These are phyloP conservation scores for Cornus florida DNA, from an alignment of 148 eudicot species.

Conservation along the genomic window DNA sequence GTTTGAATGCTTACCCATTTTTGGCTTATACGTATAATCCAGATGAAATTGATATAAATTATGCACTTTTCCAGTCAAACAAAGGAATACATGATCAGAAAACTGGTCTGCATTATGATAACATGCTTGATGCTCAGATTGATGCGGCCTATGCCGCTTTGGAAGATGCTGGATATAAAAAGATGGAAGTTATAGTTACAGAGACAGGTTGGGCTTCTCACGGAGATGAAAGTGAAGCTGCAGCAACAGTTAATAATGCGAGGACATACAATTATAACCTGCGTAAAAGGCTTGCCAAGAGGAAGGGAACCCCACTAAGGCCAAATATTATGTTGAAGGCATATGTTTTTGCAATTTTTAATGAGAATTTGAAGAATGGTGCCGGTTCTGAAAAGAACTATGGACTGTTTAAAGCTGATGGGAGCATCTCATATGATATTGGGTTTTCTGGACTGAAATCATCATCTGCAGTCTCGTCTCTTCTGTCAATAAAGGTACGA, in stretches of 20 bases:
- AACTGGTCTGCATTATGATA: constrained; percentile 61
- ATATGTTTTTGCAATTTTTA: constrained; percentile 63
- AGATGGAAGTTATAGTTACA: constrained; percentile 60
- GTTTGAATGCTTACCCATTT: constrained; percentile 75
- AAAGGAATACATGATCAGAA: constrained; percentile 50
- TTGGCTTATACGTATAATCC: constrained; percentile 60
- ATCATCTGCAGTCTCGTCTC: constrained; percentile 38
- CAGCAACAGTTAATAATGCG: constrained; percentile 56
- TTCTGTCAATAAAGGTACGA: constrained; percentile 34
- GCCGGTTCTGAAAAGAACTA: constrained; percentile 63
- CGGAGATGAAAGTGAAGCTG: constrained; percentile 61
- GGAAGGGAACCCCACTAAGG: constrained; percentile 61
- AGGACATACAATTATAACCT: constrained; percentile 62
- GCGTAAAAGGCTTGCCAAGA: constrained; percentile 58
- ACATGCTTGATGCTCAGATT: constrained; percentile 67
- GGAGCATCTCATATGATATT: constrained; percentile 50
- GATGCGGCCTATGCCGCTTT: constrained; percentile 78
- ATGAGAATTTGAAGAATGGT: constrained; percentile 61
- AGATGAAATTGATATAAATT: constrained; percentile 45
- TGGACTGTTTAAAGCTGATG: constrained; percentile 63
- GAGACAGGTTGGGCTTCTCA: constrained; percentile 79
- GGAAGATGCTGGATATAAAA: constrained; percentile 53
- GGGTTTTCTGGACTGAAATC: constrained; percentile 52
- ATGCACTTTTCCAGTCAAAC: constrained; percentile 48
- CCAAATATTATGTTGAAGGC: constrained; percentile 51